Conservation (phyloP, 1,284 basidiomycete genomes). For the Ceraceosorus bombacis region DNA sequence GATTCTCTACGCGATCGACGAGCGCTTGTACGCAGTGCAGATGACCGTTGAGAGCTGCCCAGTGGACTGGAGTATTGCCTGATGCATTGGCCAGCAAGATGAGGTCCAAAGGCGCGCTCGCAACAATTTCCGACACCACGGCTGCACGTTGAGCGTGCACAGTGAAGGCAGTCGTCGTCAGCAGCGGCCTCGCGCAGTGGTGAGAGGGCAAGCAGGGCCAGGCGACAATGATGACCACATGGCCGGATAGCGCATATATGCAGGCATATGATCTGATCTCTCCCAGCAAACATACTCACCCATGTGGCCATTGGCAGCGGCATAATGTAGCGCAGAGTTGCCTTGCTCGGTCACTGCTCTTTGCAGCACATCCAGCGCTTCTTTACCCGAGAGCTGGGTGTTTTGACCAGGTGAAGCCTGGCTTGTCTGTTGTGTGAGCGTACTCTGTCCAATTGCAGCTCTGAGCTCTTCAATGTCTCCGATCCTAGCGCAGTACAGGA, state of each 20-base stretch:
- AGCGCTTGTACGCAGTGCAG: constrained; percentile 28
- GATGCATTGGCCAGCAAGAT: constrained; percentile 35
- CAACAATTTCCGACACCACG: no score
- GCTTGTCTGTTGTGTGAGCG: no score
- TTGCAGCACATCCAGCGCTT: constrained; percentile 3
- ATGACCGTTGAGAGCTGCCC: constrained; percentile 47
- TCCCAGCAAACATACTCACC: constrained; percentile 10
- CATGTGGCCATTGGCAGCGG: constrained; percentile 40
- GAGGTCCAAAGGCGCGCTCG: constrained; percentile 7
- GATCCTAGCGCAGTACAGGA: constrained; percentile 41
- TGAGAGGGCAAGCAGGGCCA: no score
- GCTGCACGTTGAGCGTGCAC: no score
- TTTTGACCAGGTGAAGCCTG: constrained; percentile 3
- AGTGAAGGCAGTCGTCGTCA: no score
- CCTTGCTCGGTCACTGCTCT: constrained; percentile 22
- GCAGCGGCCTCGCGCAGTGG: no score
- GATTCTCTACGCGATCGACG: constrained; percentile 30
- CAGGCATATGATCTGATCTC: no score
- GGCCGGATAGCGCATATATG: no score
- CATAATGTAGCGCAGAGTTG: constrained; percentile 41
- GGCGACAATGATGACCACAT: no score
- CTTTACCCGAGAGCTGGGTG: background rate
- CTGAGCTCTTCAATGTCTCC: constrained; percentile 32
- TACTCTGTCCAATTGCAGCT: background rate
- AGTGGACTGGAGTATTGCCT: constrained; percentile 46